Base-by-base conservation (phyloP, 2,329 filamentous ascomycete genomes). In the Gaeumannomyces sp. region DNA sequence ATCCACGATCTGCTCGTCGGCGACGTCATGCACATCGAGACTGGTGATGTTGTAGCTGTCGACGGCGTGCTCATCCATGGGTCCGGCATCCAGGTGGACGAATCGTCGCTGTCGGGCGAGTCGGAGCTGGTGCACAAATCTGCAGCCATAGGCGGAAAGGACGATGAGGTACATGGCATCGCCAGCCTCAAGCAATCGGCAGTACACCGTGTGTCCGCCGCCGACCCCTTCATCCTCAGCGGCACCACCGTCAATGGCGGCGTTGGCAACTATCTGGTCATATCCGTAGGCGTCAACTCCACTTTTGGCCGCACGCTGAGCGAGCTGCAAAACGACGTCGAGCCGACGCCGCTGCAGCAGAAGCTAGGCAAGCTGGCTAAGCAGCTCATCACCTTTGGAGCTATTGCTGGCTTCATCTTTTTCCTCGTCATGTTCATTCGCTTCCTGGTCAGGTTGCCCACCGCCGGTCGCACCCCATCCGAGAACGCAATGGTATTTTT, bases 391-490 rank as follows among this genome's bases (percentile, higher is more conserved):
- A 78, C 79, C 68, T 72, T 80, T 28, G 84, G 83, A 38, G 86
- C 89, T 70, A 85, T 85, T 64, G 88, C 91, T 50, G 90, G 90
- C 59, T 75, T 90, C n/a, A 76, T 93, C 11, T 81, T 94, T 27
- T 94, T 95, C 73, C 77, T 92, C 63, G 88, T 92, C 31, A 80
- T 93, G 16, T 86, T 93, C 71, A 91, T 94, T 78, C 88, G 91
- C 71, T 94, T 93, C 73, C 78, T 91, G 29, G 88, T 84, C 53
- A 75, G 82, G n/a, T 80, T 94, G 10, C 82, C 83, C 6, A 71
- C 77, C 50, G 86, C 84, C 70, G 59, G 69, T 28, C 73, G 69
- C 0, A 76, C 78, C 0, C 78, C 86, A 1, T 79, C 85, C 0
- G 76, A 83, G 61, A 92, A 92, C 76, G 78, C 73, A 0, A 77